phyloP scores from a whole-genome alignment of 805 yeast genomes.

The Saccharomycopsis fodiens region DNA sequence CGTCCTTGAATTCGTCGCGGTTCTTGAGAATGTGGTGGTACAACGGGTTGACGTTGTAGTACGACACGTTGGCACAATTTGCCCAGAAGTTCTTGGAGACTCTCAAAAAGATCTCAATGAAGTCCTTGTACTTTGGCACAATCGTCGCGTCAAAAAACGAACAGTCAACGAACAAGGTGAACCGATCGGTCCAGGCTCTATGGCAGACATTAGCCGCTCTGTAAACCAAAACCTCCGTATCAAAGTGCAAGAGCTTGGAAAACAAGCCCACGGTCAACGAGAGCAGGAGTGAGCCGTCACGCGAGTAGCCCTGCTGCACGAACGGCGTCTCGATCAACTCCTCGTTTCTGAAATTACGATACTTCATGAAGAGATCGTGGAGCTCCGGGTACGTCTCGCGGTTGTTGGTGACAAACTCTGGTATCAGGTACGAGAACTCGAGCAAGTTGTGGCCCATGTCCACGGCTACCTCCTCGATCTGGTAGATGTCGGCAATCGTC shows the following conservation, averaged over 20 bases:
- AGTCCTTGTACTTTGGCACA: neutral
- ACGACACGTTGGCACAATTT: slow-evolving; percentile 1
- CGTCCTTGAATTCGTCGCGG: neutral
- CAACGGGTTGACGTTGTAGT: slow-evolving; percentile 11
- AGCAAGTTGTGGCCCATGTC: slow-evolving; percentile 55
- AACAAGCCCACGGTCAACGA: slow-evolving; percentile 42
- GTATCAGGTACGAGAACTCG: slow-evolving; percentile 47
- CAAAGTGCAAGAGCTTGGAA: slow-evolving; percentile 16
- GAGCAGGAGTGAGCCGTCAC: slow-evolving; percentile 66
- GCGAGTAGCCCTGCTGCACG: slow-evolving; percentile 54
- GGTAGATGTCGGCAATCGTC: slow-evolving; percentile 2
- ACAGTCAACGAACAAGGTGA: slow-evolving; percentile 56
- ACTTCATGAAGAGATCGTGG: slow-evolving; percentile 67
- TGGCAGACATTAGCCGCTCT: slow-evolving; percentile 59
- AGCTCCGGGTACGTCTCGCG: slow-evolving; percentile 43
- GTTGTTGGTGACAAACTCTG: slow-evolving; percentile 42
- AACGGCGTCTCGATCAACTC: slow-evolving; percentile 36
- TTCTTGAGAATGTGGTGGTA: neutral
- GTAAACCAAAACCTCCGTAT: slow-evolving; percentile 34
- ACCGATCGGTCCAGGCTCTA: slow-evolving; percentile 66
- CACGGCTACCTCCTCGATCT: slow-evolving; percentile 29
- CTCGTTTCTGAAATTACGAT: slow-evolving; percentile 43
- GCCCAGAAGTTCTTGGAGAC: slow-evolving; percentile 2
- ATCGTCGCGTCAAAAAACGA: slow-evolving; percentile 42
- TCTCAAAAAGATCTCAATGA: neutral